These are phyloP conservation scores for Penicillium waksmanii DNA, from an alignment of 495 filamentous ascomycete species.

Conservation along the genomic window DNA sequence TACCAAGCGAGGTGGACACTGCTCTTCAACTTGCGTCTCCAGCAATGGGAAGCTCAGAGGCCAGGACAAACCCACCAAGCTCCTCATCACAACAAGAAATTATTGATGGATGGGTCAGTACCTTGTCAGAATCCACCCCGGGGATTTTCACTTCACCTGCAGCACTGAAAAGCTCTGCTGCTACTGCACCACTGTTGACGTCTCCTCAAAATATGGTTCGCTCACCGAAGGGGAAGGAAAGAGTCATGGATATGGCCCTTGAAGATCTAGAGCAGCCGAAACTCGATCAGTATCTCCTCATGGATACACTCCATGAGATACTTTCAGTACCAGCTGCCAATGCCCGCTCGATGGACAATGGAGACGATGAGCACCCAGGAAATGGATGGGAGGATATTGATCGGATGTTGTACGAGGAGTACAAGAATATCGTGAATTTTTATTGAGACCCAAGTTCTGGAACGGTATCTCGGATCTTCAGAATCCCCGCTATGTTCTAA, in stretches of 20 bases:
- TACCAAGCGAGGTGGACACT: not conserved
- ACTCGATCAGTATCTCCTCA: not conserved
- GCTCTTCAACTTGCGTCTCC: not conserved
- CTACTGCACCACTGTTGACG: not conserved
- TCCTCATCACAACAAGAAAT: not conserved
- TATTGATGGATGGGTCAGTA: conserved; percentile 16
- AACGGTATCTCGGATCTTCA: not conserved
- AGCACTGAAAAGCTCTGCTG: not conserved
- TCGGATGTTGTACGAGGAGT: conserved; percentile 39
- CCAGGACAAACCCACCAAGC: not conserved
- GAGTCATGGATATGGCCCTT: not conserved
- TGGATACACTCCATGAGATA: not conserved
- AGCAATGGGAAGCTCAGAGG: not conserved
- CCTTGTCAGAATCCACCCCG: not conserved
- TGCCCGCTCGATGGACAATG: not conserved
- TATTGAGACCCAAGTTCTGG: conserved; percentile 19
- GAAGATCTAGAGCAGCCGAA: not conserved
- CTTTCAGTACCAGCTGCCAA: not conserved
- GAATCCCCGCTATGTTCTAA: too few species aligned
- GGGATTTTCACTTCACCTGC: conserved; percentile 4
- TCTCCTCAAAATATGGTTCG: not conserved
- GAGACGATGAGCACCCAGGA: not conserved
- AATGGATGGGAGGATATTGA: conserved; percentile 39
- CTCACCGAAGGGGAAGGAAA: conserved; percentile 14
- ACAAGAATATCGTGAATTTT: conserved; percentile 45